Conservation (phyloP, 2,329 filamentous ascomycete species). For the Diplocarpon rosae region DNA sequence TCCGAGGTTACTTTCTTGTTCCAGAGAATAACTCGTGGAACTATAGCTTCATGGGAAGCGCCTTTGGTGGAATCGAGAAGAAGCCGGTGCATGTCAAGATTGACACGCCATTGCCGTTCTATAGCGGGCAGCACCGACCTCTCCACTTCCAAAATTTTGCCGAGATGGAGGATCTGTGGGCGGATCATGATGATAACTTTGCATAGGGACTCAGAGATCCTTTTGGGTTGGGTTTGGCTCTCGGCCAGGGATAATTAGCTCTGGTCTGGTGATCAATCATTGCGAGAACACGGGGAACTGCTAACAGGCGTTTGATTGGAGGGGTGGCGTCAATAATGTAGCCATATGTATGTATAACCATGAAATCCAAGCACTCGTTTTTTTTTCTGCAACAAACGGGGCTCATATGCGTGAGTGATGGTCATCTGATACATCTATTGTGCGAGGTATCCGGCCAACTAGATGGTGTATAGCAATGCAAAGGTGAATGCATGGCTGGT, state of each 20-base stretch:
- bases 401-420: constrained; percentile 1
- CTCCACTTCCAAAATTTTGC: constrained; percentile 97
- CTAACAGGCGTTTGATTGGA: constrained; percentile 20
- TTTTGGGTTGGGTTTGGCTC: constrained; percentile 1
- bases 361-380: constrained; percentile 9
- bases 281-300: constrained; percentile 11
- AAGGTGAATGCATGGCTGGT: too few species aligned
- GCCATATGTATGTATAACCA: constrained; percentile 16
- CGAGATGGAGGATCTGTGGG: constrained; percentile 93
- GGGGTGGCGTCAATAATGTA: constrained; percentile 13
- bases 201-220: constrained; percentile 39
- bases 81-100: constrained; percentile 84
- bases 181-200: constrained; percentile 87
- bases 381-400: neutral
- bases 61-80: constrained; percentile 83
- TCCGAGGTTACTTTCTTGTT: constrained; percentile 91
- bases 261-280: constrained; percentile 8
- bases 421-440: neutral
- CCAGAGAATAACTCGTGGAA: constrained; percentile 90
- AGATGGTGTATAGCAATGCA: too few species aligned
- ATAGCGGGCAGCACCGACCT: constrained; percentile 83
- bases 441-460: neutral
- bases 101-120: constrained; percentile 82
- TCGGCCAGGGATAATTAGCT: constrained; percentile 3
- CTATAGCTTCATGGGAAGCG: constrained; percentile 93